Conservation (phyloP, 2,329 filamentous ascomycete species). For the Thelonectria rubi region DNA sequence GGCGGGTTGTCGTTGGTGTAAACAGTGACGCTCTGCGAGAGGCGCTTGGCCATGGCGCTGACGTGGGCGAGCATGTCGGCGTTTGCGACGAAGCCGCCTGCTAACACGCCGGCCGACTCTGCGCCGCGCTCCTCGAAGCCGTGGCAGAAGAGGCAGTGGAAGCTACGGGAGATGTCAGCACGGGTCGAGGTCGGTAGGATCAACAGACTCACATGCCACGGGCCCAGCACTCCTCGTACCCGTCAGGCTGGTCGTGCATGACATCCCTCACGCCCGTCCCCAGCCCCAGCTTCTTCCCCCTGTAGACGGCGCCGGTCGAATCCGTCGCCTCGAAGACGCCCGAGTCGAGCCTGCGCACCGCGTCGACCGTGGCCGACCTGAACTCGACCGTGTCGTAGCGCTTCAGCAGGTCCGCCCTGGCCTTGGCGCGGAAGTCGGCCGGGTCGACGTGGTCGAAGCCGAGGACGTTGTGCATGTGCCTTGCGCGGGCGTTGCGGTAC, state of each 20-base stretch:
- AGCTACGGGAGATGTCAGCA: constrained; percentile 46
- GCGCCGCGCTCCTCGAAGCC: constrained; percentile 65
- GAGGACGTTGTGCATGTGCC: constrained; percentile 58
- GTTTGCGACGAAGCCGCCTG: constrained; percentile 47
- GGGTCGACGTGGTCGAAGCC: constrained; percentile 52
- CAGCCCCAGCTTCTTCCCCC: constrained; percentile 63
- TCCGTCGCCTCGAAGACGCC: constrained; percentile 53
- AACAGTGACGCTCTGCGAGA: constrained; percentile 56
- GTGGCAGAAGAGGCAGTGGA: constrained; percentile 68
- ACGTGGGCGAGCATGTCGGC: constrained; percentile 50
- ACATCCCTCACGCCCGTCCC: constrained; percentile 64
- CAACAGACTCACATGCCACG: constrained; percentile 54
- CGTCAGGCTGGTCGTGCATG: constrained; percentile 57
- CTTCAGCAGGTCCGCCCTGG: constrained; percentile 45
- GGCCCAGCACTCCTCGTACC: constrained; percentile 65
- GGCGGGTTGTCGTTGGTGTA: constrained; percentile 59
- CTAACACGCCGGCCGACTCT: constrained; percentile 57
- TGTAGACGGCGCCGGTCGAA: constrained; percentile 51
- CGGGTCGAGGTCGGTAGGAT: too few relatives aligned
- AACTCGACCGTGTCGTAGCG: constrained; percentile 50
- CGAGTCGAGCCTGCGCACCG: constrained; percentile 41
- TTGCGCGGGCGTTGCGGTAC: constrained; percentile 59
- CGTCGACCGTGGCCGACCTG: constrained; percentile 40
- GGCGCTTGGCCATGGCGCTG: constrained; percentile 53
- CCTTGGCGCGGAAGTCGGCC: constrained; percentile 47